Evolutionary conservation across 2,329 filamentous ascomycete genomes (phyloP), one percentile per base, ranked within the genome.

Genomic region (Rhexocercosporidium sp.): DNA sequence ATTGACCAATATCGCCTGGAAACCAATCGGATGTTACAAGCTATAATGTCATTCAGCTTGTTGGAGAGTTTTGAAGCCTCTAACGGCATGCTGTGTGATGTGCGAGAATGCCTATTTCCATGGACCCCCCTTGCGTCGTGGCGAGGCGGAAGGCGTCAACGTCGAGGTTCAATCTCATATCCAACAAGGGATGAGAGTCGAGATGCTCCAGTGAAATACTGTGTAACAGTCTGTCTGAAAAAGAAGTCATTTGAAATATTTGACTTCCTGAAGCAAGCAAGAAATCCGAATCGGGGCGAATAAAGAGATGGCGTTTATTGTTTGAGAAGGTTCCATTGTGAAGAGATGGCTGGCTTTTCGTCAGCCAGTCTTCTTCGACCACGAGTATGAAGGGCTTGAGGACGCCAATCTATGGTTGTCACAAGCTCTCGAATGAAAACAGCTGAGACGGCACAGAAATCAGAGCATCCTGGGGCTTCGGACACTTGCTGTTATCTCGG

Each of bases 41-140:
- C 59, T 39, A 29, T 29, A 56, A 59, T 49, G 59, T 37, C 64
- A 66, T 22, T 49, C 64, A 60, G 53, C 39, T 44, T n/a, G 27
- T 22, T n/a, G 7, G 27, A n/a, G 16, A 18, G 11, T 31, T 41
- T 39, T 34, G 59, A 69, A 65, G 37, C 66, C 59, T 65, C 54
- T 61, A 70, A 69, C 67, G 67, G 65, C 49, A 68, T 70, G 67
- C 31, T 66, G 66, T 72, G 65, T 64, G 46, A 69, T 67, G 68
- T 71, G 60, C 59, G 41, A 70, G 62, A 63, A 46, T 64, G 25
- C 59, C n/a, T 60, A 31, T 62, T 44, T 63, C 60, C 39, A 39
- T 31, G 51, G 61, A 68, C 71, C 69, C 71, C 69, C 73, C 73
- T 74, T 73, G 71, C 71, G 66, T 71, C 62, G 65, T 69, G 67